Evolutionary conservation across 352 stramenopile genomes (phyloP).

Genomic region (Phytopythium kandeliae): DNA sequence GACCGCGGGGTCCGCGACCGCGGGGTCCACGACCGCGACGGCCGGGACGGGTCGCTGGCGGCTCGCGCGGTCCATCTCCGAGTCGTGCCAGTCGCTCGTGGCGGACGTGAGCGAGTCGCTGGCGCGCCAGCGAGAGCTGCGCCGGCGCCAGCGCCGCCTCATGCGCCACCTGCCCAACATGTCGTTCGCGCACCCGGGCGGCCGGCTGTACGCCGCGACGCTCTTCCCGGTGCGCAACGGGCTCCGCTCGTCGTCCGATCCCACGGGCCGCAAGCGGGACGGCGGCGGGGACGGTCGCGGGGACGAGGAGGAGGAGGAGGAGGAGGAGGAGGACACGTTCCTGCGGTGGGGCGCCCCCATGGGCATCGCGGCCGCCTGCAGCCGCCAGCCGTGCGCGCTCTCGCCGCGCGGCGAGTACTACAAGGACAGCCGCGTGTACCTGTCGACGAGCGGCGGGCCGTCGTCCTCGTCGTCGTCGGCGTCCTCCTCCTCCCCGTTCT

Average conservation of each 20-base stretch:
- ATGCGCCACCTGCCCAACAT: slow-evolving; percentile 77
- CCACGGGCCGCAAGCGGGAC: background rate
- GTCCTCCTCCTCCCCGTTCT: background rate
- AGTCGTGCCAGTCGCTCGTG: slow-evolving; percentile 35
- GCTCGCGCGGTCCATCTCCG: slow-evolving; percentile 36
- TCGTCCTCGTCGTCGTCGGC: slow-evolving; percentile 29
- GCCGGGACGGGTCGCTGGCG: slow-evolving; percentile 35
- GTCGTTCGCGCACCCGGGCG: slow-evolving; percentile 48
- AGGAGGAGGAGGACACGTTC: slow-evolving; percentile 19
- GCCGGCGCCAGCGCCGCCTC: slow-evolving; percentile 37
- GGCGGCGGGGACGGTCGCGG: slow-evolving; percentile 1
- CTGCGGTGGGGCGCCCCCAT: slow-evolving; percentile 65
- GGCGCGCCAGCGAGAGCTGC: slow-evolving; percentile 37
- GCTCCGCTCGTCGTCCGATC: no score
- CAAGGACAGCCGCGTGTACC: slow-evolving; percentile 68
- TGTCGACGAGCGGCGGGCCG: slow-evolving; percentile 42
- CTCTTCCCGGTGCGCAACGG: slow-evolving; percentile 35
- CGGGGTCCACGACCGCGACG: slow-evolving; percentile 12
- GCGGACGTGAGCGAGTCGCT: slow-evolving; percentile 33
- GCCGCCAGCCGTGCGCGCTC: slow-evolving; percentile 49
- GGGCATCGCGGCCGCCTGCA: slow-evolving; percentile 49
- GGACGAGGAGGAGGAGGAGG: slow-evolving; percentile 24
- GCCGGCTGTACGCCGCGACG: slow-evolving; percentile 57
- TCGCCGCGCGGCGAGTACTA: slow-evolving; percentile 61
- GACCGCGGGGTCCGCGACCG: slow-evolving; percentile 6